Conservation (phyloP, 2,329 filamentous ascomycete genomes). For the Trichoderma oligosporum region DNA sequence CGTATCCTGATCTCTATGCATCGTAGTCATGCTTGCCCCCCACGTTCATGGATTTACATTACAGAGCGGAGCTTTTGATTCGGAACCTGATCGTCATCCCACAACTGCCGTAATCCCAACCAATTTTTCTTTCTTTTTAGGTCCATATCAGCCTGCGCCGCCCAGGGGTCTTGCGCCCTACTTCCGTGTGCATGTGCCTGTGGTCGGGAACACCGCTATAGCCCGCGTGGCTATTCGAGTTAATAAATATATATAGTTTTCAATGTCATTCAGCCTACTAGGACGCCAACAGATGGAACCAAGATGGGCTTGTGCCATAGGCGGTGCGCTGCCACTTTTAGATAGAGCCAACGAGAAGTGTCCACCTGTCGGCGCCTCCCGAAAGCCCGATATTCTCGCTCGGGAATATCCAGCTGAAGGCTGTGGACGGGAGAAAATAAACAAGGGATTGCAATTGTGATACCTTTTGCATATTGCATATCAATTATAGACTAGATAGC, state of each 20-base stretch:
- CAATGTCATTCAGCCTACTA: constrained; percentile 1
- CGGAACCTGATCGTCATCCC: too few relatives aligned
- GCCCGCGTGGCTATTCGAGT: background rate
- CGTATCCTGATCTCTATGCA: too few relatives aligned
- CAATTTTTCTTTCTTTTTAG: too few relatives aligned
- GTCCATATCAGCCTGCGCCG: background rate
- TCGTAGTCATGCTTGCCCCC: too few relatives aligned
- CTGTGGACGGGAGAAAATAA: background rate
- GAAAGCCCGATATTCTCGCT: background rate
- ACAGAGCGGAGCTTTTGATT: too few relatives aligned
- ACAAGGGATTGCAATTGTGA: too few relatives aligned
- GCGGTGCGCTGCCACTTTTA: constrained; percentile 1
- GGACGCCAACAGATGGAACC: background rate
- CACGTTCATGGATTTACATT: too few relatives aligned
- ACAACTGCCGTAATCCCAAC: too few relatives aligned
- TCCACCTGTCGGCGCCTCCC: background rate
- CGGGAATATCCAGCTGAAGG: background rate
- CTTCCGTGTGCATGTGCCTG: background rate
- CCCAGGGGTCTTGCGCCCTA: background rate
- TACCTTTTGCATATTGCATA: too few relatives aligned
- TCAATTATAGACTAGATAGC: too few relatives aligned
- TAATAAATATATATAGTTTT: too few relatives aligned
- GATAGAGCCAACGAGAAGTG: background rate
- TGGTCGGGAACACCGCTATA: background rate
- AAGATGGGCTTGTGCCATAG: background rate